Evolutionary conservation across 352 stramenopile genomes (phyloP).

Genomic region (Phytopythium vexans): DNA sequence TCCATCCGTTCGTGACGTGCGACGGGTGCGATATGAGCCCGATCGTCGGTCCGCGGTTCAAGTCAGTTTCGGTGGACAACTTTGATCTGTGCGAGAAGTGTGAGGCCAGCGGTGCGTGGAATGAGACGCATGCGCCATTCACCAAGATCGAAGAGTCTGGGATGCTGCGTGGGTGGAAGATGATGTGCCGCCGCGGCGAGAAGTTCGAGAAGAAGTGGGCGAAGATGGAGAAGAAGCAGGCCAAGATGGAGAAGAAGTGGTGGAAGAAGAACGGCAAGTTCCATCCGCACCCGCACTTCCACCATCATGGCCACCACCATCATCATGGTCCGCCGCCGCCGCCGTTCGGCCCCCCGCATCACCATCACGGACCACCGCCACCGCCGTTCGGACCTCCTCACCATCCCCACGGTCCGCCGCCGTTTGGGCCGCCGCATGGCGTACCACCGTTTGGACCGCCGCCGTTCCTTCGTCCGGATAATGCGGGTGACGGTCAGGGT

Average conservation of each 20-base stretch:
- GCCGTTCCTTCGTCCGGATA: too few species aligned
- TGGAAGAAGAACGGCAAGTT: conserved; percentile 23
- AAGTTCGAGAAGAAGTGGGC: conserved; percentile 10
- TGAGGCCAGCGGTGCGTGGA: conserved; percentile 41
- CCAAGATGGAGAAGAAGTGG: conserved; percentile 20
- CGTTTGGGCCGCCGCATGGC: not conserved
- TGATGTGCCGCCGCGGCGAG: conserved; percentile 23
- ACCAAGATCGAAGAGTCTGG: conserved; percentile 34
- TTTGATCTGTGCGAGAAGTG: conserved; percentile 74
- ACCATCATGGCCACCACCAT: conserved; percentile 3
- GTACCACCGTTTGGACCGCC: too few species aligned
- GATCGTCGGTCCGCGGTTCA: conserved; percentile 64
- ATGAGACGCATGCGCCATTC: conserved; percentile 49
- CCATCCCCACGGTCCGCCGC: conserved; percentile 1
- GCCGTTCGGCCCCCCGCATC: not conserved
- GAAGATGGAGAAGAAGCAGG: conserved; percentile 12
- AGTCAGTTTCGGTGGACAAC: conserved; percentile 49
- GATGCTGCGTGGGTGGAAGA: conserved; percentile 26
- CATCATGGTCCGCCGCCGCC: not conserved
- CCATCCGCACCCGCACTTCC: conserved; percentile 8
- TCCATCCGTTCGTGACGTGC: conserved; percentile 53
- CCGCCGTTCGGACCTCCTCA: not conserved
- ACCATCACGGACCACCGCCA: not conserved
- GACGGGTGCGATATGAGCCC: conserved; percentile 61
- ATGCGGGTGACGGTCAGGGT: too few species aligned